phyloP scores from a whole-genome alignment of 2,329 filamentous ascomycete species.

The Colletotrichum endophyticum region DNA sequence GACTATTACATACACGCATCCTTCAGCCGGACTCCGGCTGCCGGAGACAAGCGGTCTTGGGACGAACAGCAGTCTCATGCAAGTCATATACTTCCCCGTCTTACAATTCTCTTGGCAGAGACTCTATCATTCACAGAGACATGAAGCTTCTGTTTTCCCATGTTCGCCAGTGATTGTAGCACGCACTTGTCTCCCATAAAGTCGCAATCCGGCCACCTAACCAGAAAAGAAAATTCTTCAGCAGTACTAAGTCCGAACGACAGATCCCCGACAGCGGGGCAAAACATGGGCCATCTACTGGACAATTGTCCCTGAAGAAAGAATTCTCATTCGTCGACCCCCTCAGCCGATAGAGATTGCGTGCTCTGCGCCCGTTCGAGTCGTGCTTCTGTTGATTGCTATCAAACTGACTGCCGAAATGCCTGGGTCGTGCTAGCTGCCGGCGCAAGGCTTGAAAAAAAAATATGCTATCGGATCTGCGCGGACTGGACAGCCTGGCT shows the following conservation, averaged over 20 bases:
- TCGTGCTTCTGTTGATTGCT: neutral
- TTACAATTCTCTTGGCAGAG: neutral
- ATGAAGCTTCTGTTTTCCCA: neutral
- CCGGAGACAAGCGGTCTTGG: neutral
- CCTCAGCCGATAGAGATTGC: neutral
- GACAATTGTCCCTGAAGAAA: neutral
- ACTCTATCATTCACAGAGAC: neutral
- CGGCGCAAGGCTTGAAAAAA: neutral
- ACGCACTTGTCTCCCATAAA: neutral
- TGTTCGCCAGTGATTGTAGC: neutral
- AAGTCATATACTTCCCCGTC: neutral
- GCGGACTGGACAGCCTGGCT: neutral
- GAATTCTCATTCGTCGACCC: constrained; percentile 9
- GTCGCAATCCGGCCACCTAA: neutral
- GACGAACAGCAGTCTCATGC: constrained; percentile 2
- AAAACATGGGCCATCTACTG: neutral
- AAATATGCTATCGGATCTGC: neutral
- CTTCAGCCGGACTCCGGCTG: neutral
- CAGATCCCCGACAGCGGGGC: constrained; percentile 9
- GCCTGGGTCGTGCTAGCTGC: neutral
- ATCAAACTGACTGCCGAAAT: neutral
- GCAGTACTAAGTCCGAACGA: constrained; percentile 1
- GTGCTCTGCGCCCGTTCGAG: constrained; percentile 12
- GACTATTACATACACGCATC: neutral
- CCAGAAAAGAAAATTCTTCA: neutral